These are phyloP conservation scores for Sistotremastrum suecicum DNA, from an alignment of 768 basidiomycete genomes.

Conservation along the genomic window DNA sequence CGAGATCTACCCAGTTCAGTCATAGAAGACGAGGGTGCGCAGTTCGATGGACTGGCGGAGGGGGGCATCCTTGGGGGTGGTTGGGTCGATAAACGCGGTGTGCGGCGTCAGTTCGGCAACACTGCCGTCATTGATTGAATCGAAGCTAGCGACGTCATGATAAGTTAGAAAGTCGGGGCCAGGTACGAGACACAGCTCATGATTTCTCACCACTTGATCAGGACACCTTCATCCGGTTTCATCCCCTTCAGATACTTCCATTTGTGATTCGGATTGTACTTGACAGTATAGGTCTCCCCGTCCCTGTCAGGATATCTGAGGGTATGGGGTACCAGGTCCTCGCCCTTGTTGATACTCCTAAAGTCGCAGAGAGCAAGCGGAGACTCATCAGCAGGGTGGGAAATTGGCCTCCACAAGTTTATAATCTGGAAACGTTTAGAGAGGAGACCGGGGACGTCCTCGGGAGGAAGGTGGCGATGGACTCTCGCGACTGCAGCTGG, in stretches of 20 bases:
- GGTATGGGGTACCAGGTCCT: constrained; percentile 30
- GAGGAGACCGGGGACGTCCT: constrained; percentile 30
- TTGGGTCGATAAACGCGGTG: constrained; percentile 8
- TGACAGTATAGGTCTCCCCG: constrained; percentile 37
- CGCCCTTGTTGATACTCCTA: constrained; percentile 25
- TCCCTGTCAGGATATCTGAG: constrained; percentile 34
- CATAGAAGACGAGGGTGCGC: constrained; percentile 1
- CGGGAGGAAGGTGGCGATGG: constrained; percentile 33
- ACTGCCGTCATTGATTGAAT: constrained; percentile 22
- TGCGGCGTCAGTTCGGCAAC: constrained; percentile 9
- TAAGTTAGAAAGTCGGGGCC: not conserved
- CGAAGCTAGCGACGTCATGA: constrained; percentile 16
- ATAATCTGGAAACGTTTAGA: constrained; percentile 41
- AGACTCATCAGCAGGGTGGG: constrained; percentile 31
- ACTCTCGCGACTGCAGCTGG: constrained; percentile 31
- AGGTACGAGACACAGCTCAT: not conserved
- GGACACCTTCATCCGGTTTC: constrained; percentile 32
- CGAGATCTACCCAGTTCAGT: not conserved
- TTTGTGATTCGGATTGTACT: constrained; percentile 29
- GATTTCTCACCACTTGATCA: constrained; percentile 37
- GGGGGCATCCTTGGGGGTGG: constrained; percentile 4
- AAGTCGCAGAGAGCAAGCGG: constrained; percentile 41
- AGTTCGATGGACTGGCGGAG: constrained; percentile 4
- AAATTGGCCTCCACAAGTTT: constrained; percentile 48
- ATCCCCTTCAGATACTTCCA: constrained; percentile 39